Evolutionary conservation across 2,329 filamentous ascomycete species (phyloP).

Genomic region (Epichloe amarillans): DNA sequence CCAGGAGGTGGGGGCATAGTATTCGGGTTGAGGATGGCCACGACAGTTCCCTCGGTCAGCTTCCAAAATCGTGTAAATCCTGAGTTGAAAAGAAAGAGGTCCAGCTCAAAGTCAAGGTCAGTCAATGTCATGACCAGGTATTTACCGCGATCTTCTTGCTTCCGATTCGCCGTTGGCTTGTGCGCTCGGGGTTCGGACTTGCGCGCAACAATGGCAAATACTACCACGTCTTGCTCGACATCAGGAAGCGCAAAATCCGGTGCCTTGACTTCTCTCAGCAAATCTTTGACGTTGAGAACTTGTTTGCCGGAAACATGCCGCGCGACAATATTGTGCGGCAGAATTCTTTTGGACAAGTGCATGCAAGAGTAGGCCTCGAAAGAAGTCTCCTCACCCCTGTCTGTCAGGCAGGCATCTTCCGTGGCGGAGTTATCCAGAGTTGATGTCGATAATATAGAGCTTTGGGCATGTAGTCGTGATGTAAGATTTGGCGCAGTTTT

Average conservation of each 20-base stretch:
- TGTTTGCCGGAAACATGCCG: conserved; percentile 69
- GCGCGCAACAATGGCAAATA: conserved; percentile 75
- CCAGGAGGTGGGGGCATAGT: conserved; percentile 77
- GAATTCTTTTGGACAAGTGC: conserved; percentile 69
- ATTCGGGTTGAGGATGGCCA: conserved; percentile 82
- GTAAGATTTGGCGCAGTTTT: conserved; percentile 26
- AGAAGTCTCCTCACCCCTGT: conserved; percentile 27
- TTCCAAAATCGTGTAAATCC: conserved; percentile 93
- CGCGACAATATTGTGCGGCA: conserved; percentile 69
- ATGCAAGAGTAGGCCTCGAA: conserved; percentile 81
- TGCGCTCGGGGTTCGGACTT: conserved; percentile 70
- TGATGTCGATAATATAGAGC: conserved; percentile 6
- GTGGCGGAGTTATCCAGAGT: background rate
- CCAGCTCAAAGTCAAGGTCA: conserved; percentile 80
- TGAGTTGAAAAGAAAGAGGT: conserved; percentile 81
- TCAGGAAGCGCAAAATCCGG: conserved; percentile 73
- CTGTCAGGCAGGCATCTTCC: conserved; percentile 9
- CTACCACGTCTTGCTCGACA: conserved; percentile 75
- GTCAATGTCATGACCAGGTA: conserved; percentile 88
- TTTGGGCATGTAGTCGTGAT: conserved; percentile 8
- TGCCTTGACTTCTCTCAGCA: conserved; percentile 68
- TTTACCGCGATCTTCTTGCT: conserved; percentile 53
- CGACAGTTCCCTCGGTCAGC: conserved; percentile 74
- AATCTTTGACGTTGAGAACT: conserved; percentile 62
- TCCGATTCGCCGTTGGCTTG: conserved; percentile 29